phyloP scores from a whole-genome alignment of 768 basidiomycete species.

The Tulasnella sp. region DNA sequence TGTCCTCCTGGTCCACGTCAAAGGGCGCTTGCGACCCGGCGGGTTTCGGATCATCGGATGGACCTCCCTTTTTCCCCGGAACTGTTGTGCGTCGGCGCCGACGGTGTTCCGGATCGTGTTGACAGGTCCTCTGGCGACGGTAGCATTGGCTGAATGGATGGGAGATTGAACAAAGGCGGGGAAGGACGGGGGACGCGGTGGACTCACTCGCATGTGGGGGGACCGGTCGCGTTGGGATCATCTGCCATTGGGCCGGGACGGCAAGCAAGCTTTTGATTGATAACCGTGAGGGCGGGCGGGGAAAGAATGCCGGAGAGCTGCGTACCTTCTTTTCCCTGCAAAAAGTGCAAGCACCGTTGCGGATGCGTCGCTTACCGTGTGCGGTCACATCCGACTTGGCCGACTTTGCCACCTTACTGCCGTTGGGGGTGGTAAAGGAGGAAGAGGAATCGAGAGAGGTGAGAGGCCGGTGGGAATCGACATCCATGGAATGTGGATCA shows the following conservation, averaged over 20 bases:
- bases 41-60: background rate
- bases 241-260: conserved; percentile 12
- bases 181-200: background rate
- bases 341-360: conserved; percentile 9
- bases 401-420: conserved; percentile 4
- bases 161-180: background rate
- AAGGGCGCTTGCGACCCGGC: background rate
- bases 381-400: background rate
- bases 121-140: conserved; percentile 11
- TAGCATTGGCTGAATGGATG: conserved; percentile 8
- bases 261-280: conserved; percentile 2
- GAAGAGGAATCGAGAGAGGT: background rate
- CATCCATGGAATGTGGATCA: conserved; percentile 5
- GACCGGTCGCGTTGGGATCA: conserved; percentile 9
- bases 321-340: conserved; percentile 12
- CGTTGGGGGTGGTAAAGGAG: background rate
- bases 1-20: background rate
- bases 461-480: conserved; percentile 1
- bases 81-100: conserved; percentile 7
- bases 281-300: background rate
- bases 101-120: conserved; percentile 12
- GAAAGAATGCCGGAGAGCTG: background rate
- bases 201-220: conserved; percentile 8
- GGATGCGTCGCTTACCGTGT: conserved; percentile 4
- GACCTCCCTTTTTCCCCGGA: background rate